Evolutionary conservation across 2,329 filamentous ascomycete species (phyloP), one percentile per base, ranked within the genome.

Genomic region (Mariannaea sp.): DNA sequence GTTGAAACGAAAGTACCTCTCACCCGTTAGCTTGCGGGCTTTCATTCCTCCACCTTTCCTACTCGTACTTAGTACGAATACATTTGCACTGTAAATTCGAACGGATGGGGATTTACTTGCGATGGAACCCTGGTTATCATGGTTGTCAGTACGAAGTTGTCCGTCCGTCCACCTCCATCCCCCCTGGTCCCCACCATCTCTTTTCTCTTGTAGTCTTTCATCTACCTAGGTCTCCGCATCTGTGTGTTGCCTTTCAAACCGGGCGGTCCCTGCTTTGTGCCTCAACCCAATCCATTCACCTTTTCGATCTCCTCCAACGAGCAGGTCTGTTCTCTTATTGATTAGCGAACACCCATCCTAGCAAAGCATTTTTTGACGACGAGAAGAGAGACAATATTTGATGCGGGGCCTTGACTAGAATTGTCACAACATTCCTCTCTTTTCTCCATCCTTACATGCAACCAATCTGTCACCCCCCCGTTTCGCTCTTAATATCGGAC

Each of bases 341-440:
- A 58, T 59, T 60, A 51, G 57, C 47, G 57, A 61, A 48, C 63
- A 50, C 58, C 59, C 52, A 53, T 63, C 64, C 59, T 53, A 35
- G 54, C 49, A 55, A 49, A 57, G 49, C 51, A 41, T 51, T 52
- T 55, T 59, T 53, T 57, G 60, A 56, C 39, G 43, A 46, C 56
- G 60, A 63, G 64, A 66, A 57, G 64, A 66, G 64, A 66, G 64
- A 66, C 59, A 66, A 66, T 64, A 40, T 55, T 56, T 30, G 49
- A 53, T 64, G 64, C 61, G 64, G 64, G 64, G 64, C 52, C 55
- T 52, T 44, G 47, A 36, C 53, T 58, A 52, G 48, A 50, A 55
- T 49, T 53, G 46, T 62, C 51, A 55, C 54, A 61, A 54, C 49
- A 59, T 51, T 54, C 62, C 60, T 55, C 49, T 57, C 55, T 55